Evolutionary conservation across 768 basidiomycete genomes (phyloP).

Genomic region (Leucogyrophana mollusca): DNA sequence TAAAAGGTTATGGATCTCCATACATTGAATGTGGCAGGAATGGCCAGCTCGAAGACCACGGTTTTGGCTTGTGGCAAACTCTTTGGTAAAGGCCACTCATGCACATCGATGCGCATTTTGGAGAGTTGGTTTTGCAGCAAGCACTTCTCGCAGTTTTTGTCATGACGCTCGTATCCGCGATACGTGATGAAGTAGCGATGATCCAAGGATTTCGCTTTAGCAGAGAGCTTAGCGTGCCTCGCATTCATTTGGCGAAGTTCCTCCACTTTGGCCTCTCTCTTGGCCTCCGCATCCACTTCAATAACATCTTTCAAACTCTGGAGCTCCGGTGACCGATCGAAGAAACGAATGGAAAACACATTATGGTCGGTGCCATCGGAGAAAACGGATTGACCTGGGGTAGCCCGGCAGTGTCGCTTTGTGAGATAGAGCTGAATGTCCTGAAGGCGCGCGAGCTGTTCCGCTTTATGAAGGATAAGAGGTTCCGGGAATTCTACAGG

Average conservation of each 20-base stretch:
- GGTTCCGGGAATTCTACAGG: conserved; percentile 20
- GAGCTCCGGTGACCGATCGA: conserved; percentile 18
- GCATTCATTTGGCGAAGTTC: conserved; percentile 27
- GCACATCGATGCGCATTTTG: conserved; percentile 28
- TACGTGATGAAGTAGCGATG: conserved; percentile 6
- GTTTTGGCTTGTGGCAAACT: conserved; percentile 17
- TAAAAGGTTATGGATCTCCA: conserved; percentile 44
- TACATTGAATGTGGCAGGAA: conserved; percentile 37
- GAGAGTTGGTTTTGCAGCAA: conserved; percentile 13
- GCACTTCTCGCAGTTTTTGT: conserved; percentile 30
- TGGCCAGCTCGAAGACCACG: conserved; percentile 41
- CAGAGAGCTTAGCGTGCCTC: conserved; percentile 16
- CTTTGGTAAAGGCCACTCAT: conserved; percentile 49
- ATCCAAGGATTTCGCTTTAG: conserved; percentile 1
- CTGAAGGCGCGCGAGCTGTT: conserved; percentile 26
- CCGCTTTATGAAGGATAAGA: conserved; percentile 27
- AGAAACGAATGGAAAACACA: conserved; percentile 38
- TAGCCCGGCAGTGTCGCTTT: conserved; percentile 21
- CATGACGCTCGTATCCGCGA: conserved; percentile 2
- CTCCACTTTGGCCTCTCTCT: conserved; percentile 19
- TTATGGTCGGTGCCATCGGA: conserved; percentile 8
- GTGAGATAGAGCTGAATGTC: conserved; percentile 29
- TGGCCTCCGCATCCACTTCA: conserved; percentile 18
- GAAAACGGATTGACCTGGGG: conserved; percentile 32
- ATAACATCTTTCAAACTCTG: conserved; percentile 28